Evolutionary conservation across 164 flowering plant genomes (phyloP).

Genomic region (Vitis amurensis): DNA sequence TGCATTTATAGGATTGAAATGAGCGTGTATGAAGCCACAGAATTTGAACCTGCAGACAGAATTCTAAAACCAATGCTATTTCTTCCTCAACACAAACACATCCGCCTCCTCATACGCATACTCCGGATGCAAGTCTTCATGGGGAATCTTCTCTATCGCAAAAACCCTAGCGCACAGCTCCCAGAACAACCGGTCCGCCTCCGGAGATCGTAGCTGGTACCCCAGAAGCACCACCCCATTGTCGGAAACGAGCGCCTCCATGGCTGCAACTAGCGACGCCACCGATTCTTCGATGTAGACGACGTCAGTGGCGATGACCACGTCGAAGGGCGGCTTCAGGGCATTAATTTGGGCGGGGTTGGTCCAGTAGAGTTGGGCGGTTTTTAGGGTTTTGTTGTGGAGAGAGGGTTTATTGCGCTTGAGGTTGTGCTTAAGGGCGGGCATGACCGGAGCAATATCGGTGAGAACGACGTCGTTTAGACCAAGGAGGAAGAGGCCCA

Average conservation of each 20-base stretch:
- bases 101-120: slow-evolving; percentile 86
- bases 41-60: neutral
- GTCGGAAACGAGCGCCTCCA: slow-evolving; percentile 60
- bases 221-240: slow-evolving; percentile 76
- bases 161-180: slow-evolving; percentile 59
- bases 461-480: slow-evolving; percentile 68
- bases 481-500: slow-evolving; percentile 85
- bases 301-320: slow-evolving; percentile 85
- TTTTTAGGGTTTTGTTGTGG: slow-evolving; percentile 49
- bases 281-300: slow-evolving; percentile 84
- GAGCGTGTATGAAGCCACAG: neutral
- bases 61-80: slow-evolving; percentile 13
- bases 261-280: slow-evolving; percentile 49
- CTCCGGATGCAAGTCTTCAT: slow-evolving; percentile 80
- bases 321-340: slow-evolving; percentile 69
- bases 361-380: slow-evolving; percentile 65
- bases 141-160: slow-evolving; percentile 61
- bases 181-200: slow-evolving; percentile 83
- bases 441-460: slow-evolving; percentile 87
- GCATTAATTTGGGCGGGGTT: slow-evolving; percentile 53
- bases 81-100: slow-evolving; percentile 70
- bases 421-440: slow-evolving; percentile 83
- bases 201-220: slow-evolving; percentile 81
- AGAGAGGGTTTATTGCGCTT: slow-evolving; percentile 62
- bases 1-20: too few species aligned